Percentiles rank a stretch among this genome's conserved stretches.
phyloP scores from a whole-genome alignment of 306 rosid species.

The Acmispon strigosus region DNA sequence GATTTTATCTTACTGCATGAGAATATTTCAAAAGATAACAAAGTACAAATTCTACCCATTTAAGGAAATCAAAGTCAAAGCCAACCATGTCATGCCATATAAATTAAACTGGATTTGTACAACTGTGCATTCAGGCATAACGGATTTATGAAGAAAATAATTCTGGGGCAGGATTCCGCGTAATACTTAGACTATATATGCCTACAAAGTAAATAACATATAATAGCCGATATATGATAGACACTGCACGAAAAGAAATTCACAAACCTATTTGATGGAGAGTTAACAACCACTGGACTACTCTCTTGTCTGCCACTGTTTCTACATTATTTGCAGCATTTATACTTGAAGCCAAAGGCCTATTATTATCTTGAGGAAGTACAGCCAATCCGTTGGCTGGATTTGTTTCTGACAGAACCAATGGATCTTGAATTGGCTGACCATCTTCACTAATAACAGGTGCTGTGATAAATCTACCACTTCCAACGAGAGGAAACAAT shows the following conservation, averaged over 20 bases:
- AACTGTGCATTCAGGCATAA: slow-evolving; percentile 11
- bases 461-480: slow-evolving; percentile 87
- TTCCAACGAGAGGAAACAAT: slow-evolving; percentile 88
- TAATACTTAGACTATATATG: background rate
- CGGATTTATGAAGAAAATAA: slow-evolving; percentile 7
- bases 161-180: background rate
- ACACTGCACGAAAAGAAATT: background rate
- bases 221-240: background rate
- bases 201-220: background rate
- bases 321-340: slow-evolving; percentile 31
- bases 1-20: slow-evolving; percentile 3
- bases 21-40: slow-evolving; percentile 2
- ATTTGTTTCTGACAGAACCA: slow-evolving; percentile 60
- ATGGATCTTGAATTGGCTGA: slow-evolving; percentile 74
- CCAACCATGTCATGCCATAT: background rate
- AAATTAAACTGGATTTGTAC: slow-evolving; percentile 2
- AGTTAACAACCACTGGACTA: slow-evolving; percentile 92
- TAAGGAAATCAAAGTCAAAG: background rate
- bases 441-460: slow-evolving; percentile 83
- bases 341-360: slow-evolving; percentile 23
- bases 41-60: background rate
- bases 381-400: slow-evolving; percentile 33
- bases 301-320: slow-evolving; percentile 54
- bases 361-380: slow-evolving; percentile 31
- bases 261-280: slow-evolving; percentile 95